phyloP scores from a whole-genome alignment of 768 basidiomycete genomes.

The Tylopilus subfusipes region DNA sequence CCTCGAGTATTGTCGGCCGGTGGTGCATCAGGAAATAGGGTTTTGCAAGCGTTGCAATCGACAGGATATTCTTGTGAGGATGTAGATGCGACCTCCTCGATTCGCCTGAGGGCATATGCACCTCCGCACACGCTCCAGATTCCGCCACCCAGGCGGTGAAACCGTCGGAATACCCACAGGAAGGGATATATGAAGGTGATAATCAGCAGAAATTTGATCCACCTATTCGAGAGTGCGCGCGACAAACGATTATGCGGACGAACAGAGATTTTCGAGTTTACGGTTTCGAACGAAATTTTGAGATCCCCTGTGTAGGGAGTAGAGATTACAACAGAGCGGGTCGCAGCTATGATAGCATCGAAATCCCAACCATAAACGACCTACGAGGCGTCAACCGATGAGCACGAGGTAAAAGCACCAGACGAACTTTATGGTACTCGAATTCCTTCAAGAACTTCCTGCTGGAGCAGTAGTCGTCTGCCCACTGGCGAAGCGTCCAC shows the following conservation, averaged over 20 bases:
- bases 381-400: constrained; percentile 33
- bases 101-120: constrained; percentile 66
- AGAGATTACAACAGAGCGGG: constrained; percentile 36
- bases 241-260: constrained; percentile 67
- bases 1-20: neutral
- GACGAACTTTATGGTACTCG: constrained; percentile 59
- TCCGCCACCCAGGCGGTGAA: constrained; percentile 65
- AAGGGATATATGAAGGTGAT: constrained; percentile 73
- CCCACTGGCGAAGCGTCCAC: constrained; percentile 71
- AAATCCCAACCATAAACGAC: constrained; percentile 61
- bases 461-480: constrained; percentile 76
- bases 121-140: constrained; percentile 74
- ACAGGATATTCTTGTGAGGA: constrained; percentile 1
- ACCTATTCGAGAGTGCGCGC: constrained; percentile 63
- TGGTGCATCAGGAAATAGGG: constrained; percentile 1
- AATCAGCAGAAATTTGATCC: constrained; percentile 66
- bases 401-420: neutral
- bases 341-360: constrained; percentile 38
- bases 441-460: constrained; percentile 75
- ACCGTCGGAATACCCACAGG: constrained; percentile 76
- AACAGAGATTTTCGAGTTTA: constrained; percentile 52
- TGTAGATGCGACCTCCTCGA: constrained; percentile 16
- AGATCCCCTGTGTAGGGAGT: constrained; percentile 37
- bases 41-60: constrained; percentile 4
- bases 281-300: constrained; percentile 47